phyloP scores from a whole-genome alignment of 176 grass and related monocot genomes.

The Hsuehochloa calcarea region DNA sequence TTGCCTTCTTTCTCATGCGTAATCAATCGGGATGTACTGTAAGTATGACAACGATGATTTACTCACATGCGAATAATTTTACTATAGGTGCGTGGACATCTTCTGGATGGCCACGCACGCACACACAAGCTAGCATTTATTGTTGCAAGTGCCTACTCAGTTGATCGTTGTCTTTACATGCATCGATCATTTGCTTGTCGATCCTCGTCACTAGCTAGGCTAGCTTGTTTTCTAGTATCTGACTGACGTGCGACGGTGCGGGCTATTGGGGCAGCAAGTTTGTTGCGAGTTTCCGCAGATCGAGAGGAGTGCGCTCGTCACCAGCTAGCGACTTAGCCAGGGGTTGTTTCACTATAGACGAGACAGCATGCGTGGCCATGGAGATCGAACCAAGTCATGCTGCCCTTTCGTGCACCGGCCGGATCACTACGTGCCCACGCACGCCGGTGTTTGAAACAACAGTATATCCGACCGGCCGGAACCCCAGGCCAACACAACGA shows the following conservation, averaged over 20 bases:
- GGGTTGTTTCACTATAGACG: background rate
- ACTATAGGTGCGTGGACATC: background rate
- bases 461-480: too few relatives aligned
- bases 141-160: background rate
- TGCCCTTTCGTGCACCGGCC: background rate
- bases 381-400: background rate
- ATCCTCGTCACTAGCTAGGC: background rate
- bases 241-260: background rate
- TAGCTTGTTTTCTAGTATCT: background rate
- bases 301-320: background rate
- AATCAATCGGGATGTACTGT: too few relatives aligned
- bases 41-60: too few relatives aligned
- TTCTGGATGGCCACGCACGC: background rate
- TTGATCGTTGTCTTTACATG: background rate
- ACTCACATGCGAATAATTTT: too few relatives aligned
- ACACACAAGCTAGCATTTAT: background rate
- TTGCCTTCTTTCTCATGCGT: too few relatives aligned
- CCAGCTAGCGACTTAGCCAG: background rate
- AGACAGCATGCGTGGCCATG: background rate
- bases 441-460: too few relatives aligned
- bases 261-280: background rate
- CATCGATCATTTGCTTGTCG: background rate
- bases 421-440: too few relatives aligned
- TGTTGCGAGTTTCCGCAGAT: background rate
- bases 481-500: too few relatives aligned